These are phyloP conservation scores for Aspergillus tubingensis DNA, from an alignment of 2,329 filamentous ascomycete species.

Conservation along the genomic window DNA sequence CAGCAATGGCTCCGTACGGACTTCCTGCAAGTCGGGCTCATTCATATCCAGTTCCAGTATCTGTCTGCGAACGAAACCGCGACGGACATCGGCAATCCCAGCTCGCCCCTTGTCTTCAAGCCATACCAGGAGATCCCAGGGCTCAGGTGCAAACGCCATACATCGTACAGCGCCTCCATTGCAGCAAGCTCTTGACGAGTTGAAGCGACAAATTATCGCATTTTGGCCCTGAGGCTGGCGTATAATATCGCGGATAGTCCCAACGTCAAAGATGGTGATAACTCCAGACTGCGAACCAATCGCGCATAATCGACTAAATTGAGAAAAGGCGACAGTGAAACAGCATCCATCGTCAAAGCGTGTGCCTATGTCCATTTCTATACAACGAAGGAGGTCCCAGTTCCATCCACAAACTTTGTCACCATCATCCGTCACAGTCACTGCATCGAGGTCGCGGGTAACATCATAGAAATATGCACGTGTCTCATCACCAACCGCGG, in stretches of 20 bases:
- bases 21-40: slow-evolving; percentile 35
- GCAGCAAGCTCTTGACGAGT: slow-evolving; percentile 71
- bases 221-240: slow-evolving; percentile 32
- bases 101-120: slow-evolving; percentile 72
- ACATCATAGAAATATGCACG: slow-evolving; percentile 77
- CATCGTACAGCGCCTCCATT: slow-evolving; percentile 79
- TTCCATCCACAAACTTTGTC: slow-evolving; percentile 42
- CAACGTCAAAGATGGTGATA: slow-evolving; percentile 49
- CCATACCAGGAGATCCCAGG: slow-evolving; percentile 90
- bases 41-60: slow-evolving; percentile 41
- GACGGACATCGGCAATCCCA: slow-evolving; percentile 51
- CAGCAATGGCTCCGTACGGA: slow-evolving; percentile 34
- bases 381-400: slow-evolving; percentile 42
- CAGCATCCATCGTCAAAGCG: slow-evolving; percentile 46
- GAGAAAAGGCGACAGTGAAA: slow-evolving; percentile 53
- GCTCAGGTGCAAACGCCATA: slow-evolving; percentile 88
- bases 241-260: slow-evolving; percentile 28
- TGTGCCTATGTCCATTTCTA: slow-evolving; percentile 45
- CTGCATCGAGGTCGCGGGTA: slow-evolving; percentile 33
- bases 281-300: slow-evolving; percentile 53
- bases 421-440: slow-evolving; percentile 31
- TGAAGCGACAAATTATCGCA: slow-evolving; percentile 70
- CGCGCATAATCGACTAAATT: slow-evolving; percentile 51
- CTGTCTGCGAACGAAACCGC: slow-evolving; percentile 48
- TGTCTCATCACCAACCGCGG: slow-evolving; percentile 85